Evolutionary conservation across 768 basidiomycete genomes (phyloP).

Genomic region (Pulveroboletus frians): DNA sequence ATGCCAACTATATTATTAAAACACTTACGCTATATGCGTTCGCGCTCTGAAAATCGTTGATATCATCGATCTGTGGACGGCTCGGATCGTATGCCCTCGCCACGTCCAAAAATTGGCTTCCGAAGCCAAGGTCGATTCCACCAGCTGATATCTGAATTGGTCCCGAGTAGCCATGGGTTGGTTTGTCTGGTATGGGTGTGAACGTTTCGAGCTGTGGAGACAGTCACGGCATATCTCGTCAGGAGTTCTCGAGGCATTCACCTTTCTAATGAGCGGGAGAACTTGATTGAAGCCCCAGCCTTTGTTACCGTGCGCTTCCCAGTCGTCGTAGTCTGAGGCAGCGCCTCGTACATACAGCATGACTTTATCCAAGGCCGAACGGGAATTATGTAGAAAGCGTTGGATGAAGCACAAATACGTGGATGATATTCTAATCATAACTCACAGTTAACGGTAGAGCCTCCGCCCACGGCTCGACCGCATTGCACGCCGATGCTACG

Average conservation of each 20-base stretch:
- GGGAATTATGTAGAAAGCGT: not conserved
- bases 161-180: slow-evolving; percentile 35
- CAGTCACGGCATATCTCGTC: slow-evolving; percentile 31
- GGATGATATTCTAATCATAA: not conserved
- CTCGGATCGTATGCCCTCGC: slow-evolving; percentile 43
- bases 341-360: slow-evolving; percentile 54
- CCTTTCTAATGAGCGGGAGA: slow-evolving; percentile 57
- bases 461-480: slow-evolving; percentile 56
- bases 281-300: slow-evolving; percentile 59
- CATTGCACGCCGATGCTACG: slow-evolving; percentile 41
- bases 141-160: slow-evolving; percentile 25
- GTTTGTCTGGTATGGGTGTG: slow-evolving; percentile 21
- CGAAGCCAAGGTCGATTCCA: slow-evolving; percentile 7
- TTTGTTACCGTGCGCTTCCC: slow-evolving; percentile 44
- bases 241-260: slow-evolving; percentile 6
- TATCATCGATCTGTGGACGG: slow-evolving; percentile 41
- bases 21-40: slow-evolving; percentile 24
- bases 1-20: not conserved
- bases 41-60: slow-evolving; percentile 38
- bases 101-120: slow-evolving; percentile 43
- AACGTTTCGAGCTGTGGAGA: slow-evolving; percentile 42
- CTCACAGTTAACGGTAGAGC: slow-evolving; percentile 58
- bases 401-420: not conserved
- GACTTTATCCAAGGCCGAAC: slow-evolving; percentile 15
- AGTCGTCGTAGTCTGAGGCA: slow-evolving; percentile 63